Evolutionary conservation across 371 early-diverging fungal genomes (phyloP).

Genomic region (Mucor racemosus): DNA sequence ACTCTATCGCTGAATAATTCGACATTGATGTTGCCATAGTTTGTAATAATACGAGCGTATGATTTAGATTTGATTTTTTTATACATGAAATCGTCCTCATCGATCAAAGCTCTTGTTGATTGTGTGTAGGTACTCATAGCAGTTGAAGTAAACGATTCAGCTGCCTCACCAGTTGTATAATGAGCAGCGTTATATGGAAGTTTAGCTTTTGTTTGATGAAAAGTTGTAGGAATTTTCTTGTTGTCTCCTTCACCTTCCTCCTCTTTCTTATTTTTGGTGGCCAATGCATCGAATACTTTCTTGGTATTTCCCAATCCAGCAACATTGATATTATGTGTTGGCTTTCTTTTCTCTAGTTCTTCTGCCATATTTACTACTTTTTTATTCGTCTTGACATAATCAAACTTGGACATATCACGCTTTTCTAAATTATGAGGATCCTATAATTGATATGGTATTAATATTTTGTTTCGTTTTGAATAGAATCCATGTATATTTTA

Average conservation of each 20-base stretch:
- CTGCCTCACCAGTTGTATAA: constrained; percentile 81
- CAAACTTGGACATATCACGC: constrained; percentile 74
- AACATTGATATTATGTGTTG: constrained; percentile 70
- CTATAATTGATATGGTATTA: constrained; percentile 26
- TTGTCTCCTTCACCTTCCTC: constrained; percentile 34
- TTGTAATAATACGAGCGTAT: constrained; percentile 79
- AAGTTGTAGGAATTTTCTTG: constrained; percentile 31
- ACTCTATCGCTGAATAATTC: constrained; percentile 85
- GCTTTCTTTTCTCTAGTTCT: constrained; percentile 54
- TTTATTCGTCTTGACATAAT: constrained; percentile 73
- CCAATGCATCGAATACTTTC: constrained; percentile 61
- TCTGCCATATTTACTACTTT: constrained; percentile 57
- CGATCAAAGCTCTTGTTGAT: constrained; percentile 72
- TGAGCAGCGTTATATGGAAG: constrained; percentile 78
- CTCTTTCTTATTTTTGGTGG: constrained; percentile 41
- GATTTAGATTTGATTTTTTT: constrained; percentile 77
- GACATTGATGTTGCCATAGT: constrained; percentile 84
- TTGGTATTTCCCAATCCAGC: constrained; percentile 61
- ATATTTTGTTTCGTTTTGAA: background rate
- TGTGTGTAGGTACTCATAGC: constrained; percentile 74
- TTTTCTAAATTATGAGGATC: constrained; percentile 85
- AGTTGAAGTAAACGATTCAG: constrained; percentile 90
- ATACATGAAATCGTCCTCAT: constrained; percentile 89
- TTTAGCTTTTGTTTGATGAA: constrained; percentile 54
- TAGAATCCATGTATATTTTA: constrained; percentile 15